Base-by-base conservation (phyloP, 2,329 filamentous ascomycete genomes). In the Colletotrichum ledebouriae region DNA sequence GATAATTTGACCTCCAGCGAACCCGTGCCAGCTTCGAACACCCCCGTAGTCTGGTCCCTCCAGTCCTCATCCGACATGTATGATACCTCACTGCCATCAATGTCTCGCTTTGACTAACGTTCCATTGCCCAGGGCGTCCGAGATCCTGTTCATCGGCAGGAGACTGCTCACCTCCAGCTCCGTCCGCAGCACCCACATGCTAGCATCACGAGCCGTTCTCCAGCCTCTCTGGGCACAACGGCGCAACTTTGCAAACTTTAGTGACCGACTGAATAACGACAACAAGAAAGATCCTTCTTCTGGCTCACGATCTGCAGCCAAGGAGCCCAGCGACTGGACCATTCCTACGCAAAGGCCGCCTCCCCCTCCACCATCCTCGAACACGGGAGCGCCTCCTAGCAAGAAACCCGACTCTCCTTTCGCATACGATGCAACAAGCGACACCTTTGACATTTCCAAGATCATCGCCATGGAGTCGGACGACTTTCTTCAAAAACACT, bases 401-500 rank as follows among this genome's bases (percentile, higher is more conserved):
- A 49, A 46, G 47, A 52, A 56, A 34, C 7, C 60, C 33, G 17
- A 22, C 22, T 39, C 56, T 25, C 42, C 67, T 22, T 67, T 46
- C 46, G n/a, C n/a, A 25, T 71, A 71, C 46, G 70, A 71, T 49
- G 70, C 70, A n/a, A 66, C 68, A 4, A 66, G 64, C 11, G 61
- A 60, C 22, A 37, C 34, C 4, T 65, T 80, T 55, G 76, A 82
- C 69, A 75, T 82, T 34, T 73, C 78, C 44, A 73, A 74, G 47
- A 76, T 83, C 63, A 73, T 82, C 70, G 74, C 76, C 71, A 73
- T 73, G 68, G 76, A 77, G 50, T 71, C 75, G 7, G 71, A 73
- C 59, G 70, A 74, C 44, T 72, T 75, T 62, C 53, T 71, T 63
- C 65, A 61, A 41, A 60, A 69, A 29, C 52, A 66, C 42, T 50